phyloP scores from a whole-genome alignment of 73 alveolate genomes.

The Stentor coeruleus region DNA sequence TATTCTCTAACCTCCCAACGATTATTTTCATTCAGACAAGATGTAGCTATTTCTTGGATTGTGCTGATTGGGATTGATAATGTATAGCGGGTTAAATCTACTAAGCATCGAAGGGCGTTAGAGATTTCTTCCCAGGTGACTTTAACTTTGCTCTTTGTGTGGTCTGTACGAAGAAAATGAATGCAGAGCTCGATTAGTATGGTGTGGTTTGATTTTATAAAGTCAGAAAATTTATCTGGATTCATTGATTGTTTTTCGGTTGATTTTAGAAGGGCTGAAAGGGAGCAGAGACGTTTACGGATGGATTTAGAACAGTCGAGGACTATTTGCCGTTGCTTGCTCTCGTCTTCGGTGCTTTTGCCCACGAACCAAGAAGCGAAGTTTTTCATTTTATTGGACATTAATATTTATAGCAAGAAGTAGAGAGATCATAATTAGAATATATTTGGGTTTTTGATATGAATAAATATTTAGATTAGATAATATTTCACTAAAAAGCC shows the following conservation, averaged over 20 bases:
- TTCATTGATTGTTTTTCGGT: background rate
- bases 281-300: background rate
- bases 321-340: background rate
- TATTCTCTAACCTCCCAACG: slow-evolving; percentile 14
- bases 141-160: background rate
- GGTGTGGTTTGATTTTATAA: background rate
- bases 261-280: background rate
- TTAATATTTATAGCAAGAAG: too few relatives aligned
- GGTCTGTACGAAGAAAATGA: background rate
- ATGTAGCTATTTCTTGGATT: background rate
- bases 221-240: slow-evolving; percentile 8
- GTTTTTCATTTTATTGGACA: slow-evolving; percentile 8
- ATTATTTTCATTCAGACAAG: slow-evolving; percentile 7
- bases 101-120: background rate
- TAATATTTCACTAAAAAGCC: too few relatives aligned
- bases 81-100: background rate
- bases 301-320: background rate
- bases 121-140: slow-evolving; percentile 18
- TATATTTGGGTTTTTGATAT: too few relatives aligned
- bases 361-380: slow-evolving; percentile 7
- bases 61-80: background rate
- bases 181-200: background rate
- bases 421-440: too few relatives aligned
- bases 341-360: slow-evolving; percentile 24
- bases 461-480: too few relatives aligned